Conservation (phyloP, 805 yeast species). For the Wickerhamomyces xylosicus region DNA sequence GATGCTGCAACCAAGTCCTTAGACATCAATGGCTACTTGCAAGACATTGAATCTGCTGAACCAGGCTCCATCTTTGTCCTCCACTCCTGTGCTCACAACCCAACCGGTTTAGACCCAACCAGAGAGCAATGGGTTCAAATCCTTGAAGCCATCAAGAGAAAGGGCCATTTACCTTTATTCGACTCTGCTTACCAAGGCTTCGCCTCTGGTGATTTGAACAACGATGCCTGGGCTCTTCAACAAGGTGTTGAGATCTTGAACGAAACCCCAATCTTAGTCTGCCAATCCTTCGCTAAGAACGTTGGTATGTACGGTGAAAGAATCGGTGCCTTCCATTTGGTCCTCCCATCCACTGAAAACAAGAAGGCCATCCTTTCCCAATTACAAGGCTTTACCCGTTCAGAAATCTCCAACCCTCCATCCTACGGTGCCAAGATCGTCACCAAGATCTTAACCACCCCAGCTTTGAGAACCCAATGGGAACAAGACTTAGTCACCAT, state of each 20-base stretch:
- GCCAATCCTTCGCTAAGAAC: constrained; percentile 96
- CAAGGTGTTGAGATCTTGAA: constrained; percentile 38
- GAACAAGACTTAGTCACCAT: constrained; percentile 70
- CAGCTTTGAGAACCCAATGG: constrained; percentile 73
- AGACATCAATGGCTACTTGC: constrained; percentile 59
- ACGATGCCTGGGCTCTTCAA: constrained; percentile 73
- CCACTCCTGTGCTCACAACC: constrained; percentile 97
- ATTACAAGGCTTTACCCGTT: constrained; percentile 62
- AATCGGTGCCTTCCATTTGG: constrained; percentile 84
- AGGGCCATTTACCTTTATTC: constrained; percentile 70
- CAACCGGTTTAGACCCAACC: constrained; percentile 93
- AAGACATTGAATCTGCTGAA: constrained; percentile 55
- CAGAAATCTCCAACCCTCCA: constrained; percentile 90
- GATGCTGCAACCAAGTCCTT: constrained; percentile 58
- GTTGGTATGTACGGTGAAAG: constrained; percentile 97
- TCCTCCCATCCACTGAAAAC: constrained; percentile 36
- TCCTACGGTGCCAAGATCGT: constrained; percentile 93
- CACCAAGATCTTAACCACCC: constrained; percentile 56
- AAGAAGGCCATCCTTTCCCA: constrained; percentile 62
- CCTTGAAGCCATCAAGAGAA: constrained; percentile 45
- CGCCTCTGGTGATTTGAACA: constrained; percentile 77
- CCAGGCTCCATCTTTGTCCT: constrained; percentile 70
- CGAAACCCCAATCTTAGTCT: constrained; percentile 55
- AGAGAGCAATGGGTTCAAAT: constrained; percentile 71
- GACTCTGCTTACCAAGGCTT: constrained; percentile 98